phyloP scores from a whole-genome alignment of 2,329 filamentous ascomycete genomes.

The Pseudocercospora macadamiae region DNA sequence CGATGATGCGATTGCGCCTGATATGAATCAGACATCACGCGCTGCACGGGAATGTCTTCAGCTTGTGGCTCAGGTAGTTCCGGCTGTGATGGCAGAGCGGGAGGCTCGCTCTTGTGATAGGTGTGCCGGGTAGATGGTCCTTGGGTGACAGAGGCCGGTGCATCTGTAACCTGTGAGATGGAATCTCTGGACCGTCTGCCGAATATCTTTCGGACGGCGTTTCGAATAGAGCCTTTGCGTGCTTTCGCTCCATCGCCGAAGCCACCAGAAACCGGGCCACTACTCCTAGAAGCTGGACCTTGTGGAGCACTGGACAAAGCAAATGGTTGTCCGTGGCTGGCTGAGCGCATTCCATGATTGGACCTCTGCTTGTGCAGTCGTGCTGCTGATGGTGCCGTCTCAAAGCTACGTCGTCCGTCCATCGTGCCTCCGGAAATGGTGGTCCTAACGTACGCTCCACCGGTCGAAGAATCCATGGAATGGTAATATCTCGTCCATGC shows the following conservation, averaged over 20 bases:
- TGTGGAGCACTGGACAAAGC: conserved; percentile 15
- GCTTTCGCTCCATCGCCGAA: conserved; percentile 25
- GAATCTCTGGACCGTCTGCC: conserved; percentile 37
- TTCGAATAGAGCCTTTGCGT: conserved; percentile 40
- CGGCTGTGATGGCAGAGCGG: conserved; percentile 23
- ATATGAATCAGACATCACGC: conserved; percentile 13
- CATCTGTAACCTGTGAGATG: conserved; percentile 16
- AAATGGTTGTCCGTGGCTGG: conserved; percentile 26
- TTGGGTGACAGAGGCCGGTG: neutral
- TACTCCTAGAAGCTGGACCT: conserved; percentile 10
- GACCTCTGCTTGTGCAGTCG: conserved; percentile 32
- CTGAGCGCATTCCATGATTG: conserved; percentile 24
- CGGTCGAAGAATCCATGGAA: neutral
- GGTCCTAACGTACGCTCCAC: neutral
- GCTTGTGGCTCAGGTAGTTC: conserved; percentile 23
- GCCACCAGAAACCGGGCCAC: conserved; percentile 9
- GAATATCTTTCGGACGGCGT: conserved; percentile 42
- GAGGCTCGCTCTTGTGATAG: conserved; percentile 38
- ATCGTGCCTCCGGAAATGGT: conserved; percentile 10
- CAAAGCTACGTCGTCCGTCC: conserved; percentile 24
- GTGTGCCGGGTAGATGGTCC: conserved; percentile 31
- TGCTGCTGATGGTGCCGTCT: conserved; percentile 18
- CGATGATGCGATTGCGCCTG: conserved; percentile 7
- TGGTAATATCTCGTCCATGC: conserved; percentile 1
- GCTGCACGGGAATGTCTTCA: conserved; percentile 11